Percentiles rank a stretch among this genome's conserved stretches.
phyloP scores from a whole-genome alignment of 2,329 filamentous ascomycete genomes.

The Pseudocercospora fijiensis region DNA sequence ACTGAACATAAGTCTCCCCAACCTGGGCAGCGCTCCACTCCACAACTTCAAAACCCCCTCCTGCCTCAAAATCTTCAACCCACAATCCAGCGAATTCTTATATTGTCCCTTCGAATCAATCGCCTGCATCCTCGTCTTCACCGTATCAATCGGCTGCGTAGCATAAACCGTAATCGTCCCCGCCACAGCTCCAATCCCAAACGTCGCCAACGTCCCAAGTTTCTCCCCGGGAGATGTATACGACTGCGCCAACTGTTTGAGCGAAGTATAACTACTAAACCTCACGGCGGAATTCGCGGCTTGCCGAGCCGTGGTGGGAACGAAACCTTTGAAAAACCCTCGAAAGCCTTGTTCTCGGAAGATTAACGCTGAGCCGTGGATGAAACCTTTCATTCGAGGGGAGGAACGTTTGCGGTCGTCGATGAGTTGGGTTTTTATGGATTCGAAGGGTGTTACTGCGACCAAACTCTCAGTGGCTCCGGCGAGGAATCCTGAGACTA shows the following conservation, averaged over 20 bases:
- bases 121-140: conserved; percentile 98
- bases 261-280: conserved; percentile 89
- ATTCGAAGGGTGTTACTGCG: conserved; percentile 94
- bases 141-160: conserved; percentile 76
- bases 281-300: conserved; percentile 90
- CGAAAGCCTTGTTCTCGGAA: conserved; percentile 80
- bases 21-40: conserved; percentile 84
- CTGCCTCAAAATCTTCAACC: conserved; percentile 76
- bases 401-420: conserved; percentile 92
- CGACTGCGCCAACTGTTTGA: conserved; percentile 88
- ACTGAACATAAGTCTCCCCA: conserved; percentile 82
- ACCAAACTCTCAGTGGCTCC: conserved; percentile 91
- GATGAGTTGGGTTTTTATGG: conserved; percentile 97
- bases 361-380: conserved; percentile 86
- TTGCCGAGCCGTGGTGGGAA: conserved; percentile 90
- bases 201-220: conserved; percentile 81
- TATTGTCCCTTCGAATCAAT: conserved; percentile 79
- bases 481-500: conserved; percentile 89
- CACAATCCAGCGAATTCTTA: conserved; percentile 84
- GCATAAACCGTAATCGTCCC: conserved; percentile 84
- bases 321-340: conserved; percentile 96
- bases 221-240: conserved; percentile 95
- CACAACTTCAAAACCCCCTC: conserved; percentile 90
- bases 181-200: conserved; percentile 83
- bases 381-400: conserved; percentile 86